phyloP scores from a whole-genome alignment of 2,329 filamentous ascomycete species.

The Aspergillus sergii region DNA sequence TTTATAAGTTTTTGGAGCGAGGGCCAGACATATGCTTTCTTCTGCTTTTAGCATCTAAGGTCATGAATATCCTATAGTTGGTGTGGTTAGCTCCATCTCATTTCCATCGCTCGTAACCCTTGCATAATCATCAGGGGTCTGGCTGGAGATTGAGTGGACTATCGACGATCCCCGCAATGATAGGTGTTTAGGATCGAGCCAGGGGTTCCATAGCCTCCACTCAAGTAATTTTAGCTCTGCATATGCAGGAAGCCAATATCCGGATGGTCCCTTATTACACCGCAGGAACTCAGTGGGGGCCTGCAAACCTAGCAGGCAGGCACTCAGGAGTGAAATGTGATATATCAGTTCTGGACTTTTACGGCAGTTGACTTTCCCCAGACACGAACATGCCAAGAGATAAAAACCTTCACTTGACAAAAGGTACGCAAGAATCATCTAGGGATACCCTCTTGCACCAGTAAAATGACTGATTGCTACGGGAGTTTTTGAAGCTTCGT shows the following conservation, averaged over 20 bases:
- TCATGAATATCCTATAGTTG: background rate
- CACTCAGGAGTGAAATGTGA: background rate
- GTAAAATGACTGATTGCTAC: background rate
- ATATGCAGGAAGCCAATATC: background rate
- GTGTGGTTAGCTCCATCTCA: background rate
- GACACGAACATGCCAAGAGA: background rate
- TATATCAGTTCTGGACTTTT: background rate
- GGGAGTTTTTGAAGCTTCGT: too few species aligned
- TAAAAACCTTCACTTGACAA: background rate
- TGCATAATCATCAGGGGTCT: background rate
- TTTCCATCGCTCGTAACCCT: background rate
- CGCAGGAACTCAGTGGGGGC: background rate
- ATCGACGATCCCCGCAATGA: background rate
- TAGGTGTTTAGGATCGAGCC: background rate
- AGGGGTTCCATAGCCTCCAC: background rate
- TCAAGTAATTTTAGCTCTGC: background rate
- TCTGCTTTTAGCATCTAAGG: background rate
- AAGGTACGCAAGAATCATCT: too few species aligned
- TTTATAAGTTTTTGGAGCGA: constrained; percentile 23
- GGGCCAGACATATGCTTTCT: too few species aligned
- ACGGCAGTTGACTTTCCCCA: background rate
- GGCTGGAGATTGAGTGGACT: background rate
- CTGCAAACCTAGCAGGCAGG: background rate
- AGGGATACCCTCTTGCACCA: too few species aligned
- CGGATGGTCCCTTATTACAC: background rate